Evolutionary conservation across 345 rosid genomes (phyloP).

Genomic region (Mallotus nudiflorus): DNA sequence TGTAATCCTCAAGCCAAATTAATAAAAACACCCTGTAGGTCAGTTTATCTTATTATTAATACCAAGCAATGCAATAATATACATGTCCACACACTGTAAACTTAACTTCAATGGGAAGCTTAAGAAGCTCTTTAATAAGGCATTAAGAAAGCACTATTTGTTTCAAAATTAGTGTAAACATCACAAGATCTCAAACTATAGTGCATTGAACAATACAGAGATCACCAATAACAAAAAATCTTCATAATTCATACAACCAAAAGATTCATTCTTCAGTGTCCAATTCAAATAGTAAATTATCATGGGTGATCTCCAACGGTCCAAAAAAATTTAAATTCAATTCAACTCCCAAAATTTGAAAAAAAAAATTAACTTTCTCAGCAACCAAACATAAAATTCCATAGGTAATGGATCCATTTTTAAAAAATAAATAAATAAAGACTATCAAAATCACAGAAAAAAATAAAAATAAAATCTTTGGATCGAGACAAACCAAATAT

Average conservation of each 20-base stretch:
- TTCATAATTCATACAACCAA: background rate
- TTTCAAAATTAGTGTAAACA: background rate
- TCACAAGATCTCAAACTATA: background rate
- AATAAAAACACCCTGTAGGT: background rate
- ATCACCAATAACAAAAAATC: too few relatives aligned
- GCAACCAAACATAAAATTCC: constrained; percentile 15
- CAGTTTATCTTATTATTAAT: background rate
- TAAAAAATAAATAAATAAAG: background rate
- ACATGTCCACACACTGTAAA: background rate
- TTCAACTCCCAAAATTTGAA: background rate
- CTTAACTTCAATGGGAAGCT: background rate
- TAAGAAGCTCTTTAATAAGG: background rate
- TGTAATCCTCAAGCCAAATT: background rate
- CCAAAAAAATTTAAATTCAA: background rate
- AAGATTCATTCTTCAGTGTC: background rate
- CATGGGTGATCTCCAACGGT: background rate
- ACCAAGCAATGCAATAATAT: background rate
- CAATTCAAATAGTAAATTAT: too few relatives aligned
- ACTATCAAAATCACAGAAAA: constrained; percentile 13
- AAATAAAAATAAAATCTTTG: background rate
- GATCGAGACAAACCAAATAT: constrained; percentile 28
- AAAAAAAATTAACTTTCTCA: background rate
- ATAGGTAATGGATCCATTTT: background rate
- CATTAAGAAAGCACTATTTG: too few relatives aligned
- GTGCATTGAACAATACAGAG: too few relatives aligned